phyloP scores from a whole-genome alignment of 495 filamentous ascomycete species.

The Neurospora sp. region DNA sequence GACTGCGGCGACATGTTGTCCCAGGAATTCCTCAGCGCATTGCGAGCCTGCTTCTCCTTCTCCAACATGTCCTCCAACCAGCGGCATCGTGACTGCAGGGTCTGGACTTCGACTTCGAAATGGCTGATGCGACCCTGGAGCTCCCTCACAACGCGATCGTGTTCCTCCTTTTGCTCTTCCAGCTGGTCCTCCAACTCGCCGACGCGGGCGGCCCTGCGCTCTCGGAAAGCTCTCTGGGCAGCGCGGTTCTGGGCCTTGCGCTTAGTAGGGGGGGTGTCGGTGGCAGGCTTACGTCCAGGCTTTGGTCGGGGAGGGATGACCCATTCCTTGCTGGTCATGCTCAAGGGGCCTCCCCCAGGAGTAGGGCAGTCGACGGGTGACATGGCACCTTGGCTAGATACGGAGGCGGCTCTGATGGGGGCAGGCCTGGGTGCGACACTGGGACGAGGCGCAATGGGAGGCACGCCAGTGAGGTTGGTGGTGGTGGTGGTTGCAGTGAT shows the following conservation, averaged over 20 bases:
- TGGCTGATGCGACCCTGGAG: conserved; percentile 33
- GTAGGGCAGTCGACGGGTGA: conserved; percentile 15
- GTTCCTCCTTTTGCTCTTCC: conserved; percentile 47
- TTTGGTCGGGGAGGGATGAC: conserved; percentile 79
- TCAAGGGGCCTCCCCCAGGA: conserved; percentile 19
- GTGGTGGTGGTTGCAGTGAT: conserved; percentile 1
- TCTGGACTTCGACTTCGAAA: conserved; percentile 37
- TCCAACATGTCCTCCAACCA: conserved; percentile 33
- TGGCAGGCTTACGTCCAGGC: conserved; percentile 88
- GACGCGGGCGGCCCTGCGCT: conserved; percentile 72
- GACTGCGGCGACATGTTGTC: conserved; percentile 9
- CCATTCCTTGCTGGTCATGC: conserved; percentile 75
- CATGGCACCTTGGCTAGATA: conserved; percentile 14
- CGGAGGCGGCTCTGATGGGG: conserved; percentile 5
- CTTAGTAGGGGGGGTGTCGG: conserved; percentile 83
- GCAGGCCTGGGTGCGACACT: conserved; percentile 14
- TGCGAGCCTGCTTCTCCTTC: conserved; percentile 27
- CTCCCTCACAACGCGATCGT: conserved; percentile 36
- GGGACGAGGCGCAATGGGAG: conserved; percentile 21
- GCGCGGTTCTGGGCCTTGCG: conserved; percentile 88
- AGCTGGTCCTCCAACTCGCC: conserved; percentile 80
- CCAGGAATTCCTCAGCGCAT: conserved; percentile 9
- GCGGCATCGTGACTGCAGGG: conserved; percentile 32
- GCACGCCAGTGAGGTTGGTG: neutral
- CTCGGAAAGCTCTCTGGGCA: conserved; percentile 87